phyloP scores from a whole-genome alignment of 306 rosid species.

The Trichosanthes truncata region DNA sequence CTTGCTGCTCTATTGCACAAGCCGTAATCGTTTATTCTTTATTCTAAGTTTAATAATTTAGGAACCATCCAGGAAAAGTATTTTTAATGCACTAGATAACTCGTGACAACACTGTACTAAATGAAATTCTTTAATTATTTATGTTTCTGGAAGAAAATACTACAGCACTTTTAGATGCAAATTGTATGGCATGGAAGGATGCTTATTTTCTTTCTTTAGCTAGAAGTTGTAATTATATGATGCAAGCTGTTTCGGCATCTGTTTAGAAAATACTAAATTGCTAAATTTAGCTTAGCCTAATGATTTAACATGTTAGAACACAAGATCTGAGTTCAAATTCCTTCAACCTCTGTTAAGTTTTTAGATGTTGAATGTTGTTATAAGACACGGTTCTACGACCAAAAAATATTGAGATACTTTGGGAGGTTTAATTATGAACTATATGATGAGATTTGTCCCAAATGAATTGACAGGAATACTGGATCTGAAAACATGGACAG shows the following conservation, averaged over 20 bases:
- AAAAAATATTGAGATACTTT: background rate
- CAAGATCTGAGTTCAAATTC: background rate
- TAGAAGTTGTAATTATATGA: background rate
- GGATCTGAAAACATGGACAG: slow-evolving; percentile 69
- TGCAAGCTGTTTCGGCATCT: background rate
- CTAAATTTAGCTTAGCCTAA: background rate
- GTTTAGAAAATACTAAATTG: background rate
- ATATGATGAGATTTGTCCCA: background rate
- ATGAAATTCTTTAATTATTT: background rate
- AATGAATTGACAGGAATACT: slow-evolving; percentile 54
- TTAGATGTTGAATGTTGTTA: background rate
- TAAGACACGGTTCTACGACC: background rate
- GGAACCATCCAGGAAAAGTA: background rate
- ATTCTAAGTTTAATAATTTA: background rate
- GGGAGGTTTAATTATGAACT: background rate
- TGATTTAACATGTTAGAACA: background rate
- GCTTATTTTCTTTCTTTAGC: background rate
- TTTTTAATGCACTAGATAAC: background rate
- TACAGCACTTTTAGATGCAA: background rate
- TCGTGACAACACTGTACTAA: background rate
- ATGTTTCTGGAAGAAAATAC: background rate
- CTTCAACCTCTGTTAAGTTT: background rate
- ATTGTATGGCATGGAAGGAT: background rate
- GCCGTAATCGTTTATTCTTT: background rate
- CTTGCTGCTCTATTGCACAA: background rate